These are phyloP conservation scores for Phytophthora cryptogea DNA, from an alignment of 352 stramenopile species.

Conservation along the genomic window DNA sequence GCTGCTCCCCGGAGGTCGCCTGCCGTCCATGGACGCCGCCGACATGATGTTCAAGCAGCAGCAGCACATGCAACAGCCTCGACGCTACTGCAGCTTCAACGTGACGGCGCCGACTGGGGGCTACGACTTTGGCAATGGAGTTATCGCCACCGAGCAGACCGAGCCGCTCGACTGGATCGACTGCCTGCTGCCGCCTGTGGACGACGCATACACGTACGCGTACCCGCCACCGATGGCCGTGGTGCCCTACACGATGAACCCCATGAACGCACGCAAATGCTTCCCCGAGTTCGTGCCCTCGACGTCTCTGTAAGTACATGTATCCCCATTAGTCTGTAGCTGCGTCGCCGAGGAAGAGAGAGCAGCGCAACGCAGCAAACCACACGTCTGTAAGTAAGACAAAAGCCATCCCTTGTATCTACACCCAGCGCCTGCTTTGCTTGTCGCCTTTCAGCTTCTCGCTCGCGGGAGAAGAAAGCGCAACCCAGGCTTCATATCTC, in stretches of 20 bases:
- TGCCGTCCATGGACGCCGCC: constrained; percentile 28
- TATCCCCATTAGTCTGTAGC: constrained; percentile 22
- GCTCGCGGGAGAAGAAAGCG: constrained; percentile 16
- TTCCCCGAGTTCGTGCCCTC: constrained; percentile 41
- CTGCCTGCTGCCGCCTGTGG: constrained; percentile 46
- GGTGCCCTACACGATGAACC: constrained; percentile 20
- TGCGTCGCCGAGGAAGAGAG: constrained; percentile 6
- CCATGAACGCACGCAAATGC: constrained; percentile 26
- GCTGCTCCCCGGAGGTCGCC: constrained; percentile 12
- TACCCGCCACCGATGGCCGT: constrained; percentile 30
- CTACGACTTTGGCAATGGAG: constrained; percentile 8
- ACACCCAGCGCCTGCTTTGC: background rate
- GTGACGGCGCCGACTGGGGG: constrained; percentile 12
- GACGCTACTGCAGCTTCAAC: constrained; percentile 28
- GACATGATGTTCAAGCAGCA: constrained; percentile 46
- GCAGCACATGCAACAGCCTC: constrained; percentile 10
- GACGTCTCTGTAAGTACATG: constrained; percentile 27
- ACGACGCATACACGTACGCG: constrained; percentile 48
- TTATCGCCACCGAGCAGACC: constrained; percentile 15
- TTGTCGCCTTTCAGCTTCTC: background rate
- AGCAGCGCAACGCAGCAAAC: constrained; percentile 15
- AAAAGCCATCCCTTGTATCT: constrained; percentile 24
- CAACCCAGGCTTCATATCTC: constrained; percentile 11
- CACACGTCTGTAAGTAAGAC: constrained; percentile 29
- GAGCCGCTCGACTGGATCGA: constrained; percentile 67